These are phyloP conservation scores for Teunomyces atbi DNA, from an alignment of 805 yeast genomes.

Conservation along the genomic window DNA sequence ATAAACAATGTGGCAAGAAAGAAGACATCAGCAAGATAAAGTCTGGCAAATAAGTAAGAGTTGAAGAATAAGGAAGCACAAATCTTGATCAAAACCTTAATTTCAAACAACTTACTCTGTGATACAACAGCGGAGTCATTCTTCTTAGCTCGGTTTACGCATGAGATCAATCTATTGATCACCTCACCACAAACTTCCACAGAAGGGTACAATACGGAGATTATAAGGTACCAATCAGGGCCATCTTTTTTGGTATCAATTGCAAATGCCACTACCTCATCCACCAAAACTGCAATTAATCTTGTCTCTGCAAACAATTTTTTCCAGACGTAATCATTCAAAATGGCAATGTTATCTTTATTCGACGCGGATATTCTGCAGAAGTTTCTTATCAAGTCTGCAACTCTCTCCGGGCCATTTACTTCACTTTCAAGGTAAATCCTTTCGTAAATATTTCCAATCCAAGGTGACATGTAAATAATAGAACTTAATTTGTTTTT, in stretches of 20 bases:
- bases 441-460: constrained; percentile 58
- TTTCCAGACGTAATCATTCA: constrained; percentile 67
- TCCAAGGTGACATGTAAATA: constrained; percentile 70
- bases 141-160: constrained; percentile 51
- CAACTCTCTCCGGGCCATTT: constrained; percentile 58
- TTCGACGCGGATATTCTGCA: constrained; percentile 56
- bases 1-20: constrained; percentile 63
- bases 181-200: constrained; percentile 69
- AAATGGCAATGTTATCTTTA: constrained; percentile 47
- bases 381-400: constrained; percentile 60
- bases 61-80: constrained; percentile 70
- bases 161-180: constrained; percentile 52
- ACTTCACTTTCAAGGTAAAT: constrained; percentile 55
- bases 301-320: constrained; percentile 60
- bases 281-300: constrained; percentile 56
- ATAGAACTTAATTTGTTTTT: constrained; percentile 42
- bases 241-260: constrained; percentile 78
- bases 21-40: constrained; percentile 69
- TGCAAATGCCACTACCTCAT: constrained; percentile 72
- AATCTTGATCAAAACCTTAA: constrained; percentile 63
- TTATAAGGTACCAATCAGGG: constrained; percentile 60
- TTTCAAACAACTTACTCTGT: constrained; percentile 62
- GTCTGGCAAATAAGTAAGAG: constrained; percentile 56
- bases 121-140: constrained; percentile 37
- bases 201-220: constrained; percentile 69